Evolutionary conservation across 2,329 filamentous ascomycete species (phyloP).

Genomic region (Ploettnerulaceae sp.): DNA sequence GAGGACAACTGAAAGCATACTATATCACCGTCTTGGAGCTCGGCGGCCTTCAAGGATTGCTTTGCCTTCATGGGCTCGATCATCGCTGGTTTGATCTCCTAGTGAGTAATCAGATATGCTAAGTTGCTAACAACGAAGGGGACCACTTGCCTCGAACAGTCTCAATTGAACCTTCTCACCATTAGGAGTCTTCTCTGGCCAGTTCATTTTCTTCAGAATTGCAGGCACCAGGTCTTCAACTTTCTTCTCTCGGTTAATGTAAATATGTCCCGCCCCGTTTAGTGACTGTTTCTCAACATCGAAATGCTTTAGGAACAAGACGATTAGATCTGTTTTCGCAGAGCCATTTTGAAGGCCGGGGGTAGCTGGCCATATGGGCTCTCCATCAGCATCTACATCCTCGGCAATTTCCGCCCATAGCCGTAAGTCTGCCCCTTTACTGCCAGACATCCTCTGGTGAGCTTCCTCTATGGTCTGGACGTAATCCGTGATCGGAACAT

Average conservation of each 20-base stretch:
- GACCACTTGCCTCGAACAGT: slow-evolving; percentile 65
- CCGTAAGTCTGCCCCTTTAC: slow-evolving; percentile 61
- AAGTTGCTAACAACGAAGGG: too few relatives aligned
- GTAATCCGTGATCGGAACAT: slow-evolving; percentile 75
- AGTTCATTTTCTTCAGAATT: slow-evolving; percentile 80
- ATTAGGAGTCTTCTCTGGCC: slow-evolving; percentile 67
- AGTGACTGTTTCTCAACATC: slow-evolving; percentile 72
- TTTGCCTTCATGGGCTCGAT: slow-evolving; percentile 93
- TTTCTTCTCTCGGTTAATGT: slow-evolving; percentile 82
- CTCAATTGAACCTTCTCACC: slow-evolving; percentile 56
- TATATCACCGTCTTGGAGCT: slow-evolving; percentile 96
- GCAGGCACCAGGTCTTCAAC: slow-evolving; percentile 75
- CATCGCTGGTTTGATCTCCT: slow-evolving; percentile 97
- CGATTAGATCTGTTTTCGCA: slow-evolving; percentile 59
- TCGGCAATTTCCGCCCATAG: slow-evolving; percentile 82
- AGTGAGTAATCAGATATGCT: slow-evolving; percentile 3
- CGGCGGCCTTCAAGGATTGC: slow-evolving; percentile 80
- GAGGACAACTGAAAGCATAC: slow-evolving; percentile 76
- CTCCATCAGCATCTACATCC: slow-evolving; percentile 61
- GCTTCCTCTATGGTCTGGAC: slow-evolving; percentile 76
- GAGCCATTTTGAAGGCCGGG: slow-evolving; percentile 53
- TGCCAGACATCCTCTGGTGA: slow-evolving; percentile 60
- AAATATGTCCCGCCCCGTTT: slow-evolving; percentile 74
- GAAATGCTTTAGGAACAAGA: slow-evolving; percentile 92
- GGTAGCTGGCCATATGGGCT: slow-evolving; percentile 65